Base-by-base conservation (phyloP, 805 yeast species). In the Yarrowia sp. region DNA sequence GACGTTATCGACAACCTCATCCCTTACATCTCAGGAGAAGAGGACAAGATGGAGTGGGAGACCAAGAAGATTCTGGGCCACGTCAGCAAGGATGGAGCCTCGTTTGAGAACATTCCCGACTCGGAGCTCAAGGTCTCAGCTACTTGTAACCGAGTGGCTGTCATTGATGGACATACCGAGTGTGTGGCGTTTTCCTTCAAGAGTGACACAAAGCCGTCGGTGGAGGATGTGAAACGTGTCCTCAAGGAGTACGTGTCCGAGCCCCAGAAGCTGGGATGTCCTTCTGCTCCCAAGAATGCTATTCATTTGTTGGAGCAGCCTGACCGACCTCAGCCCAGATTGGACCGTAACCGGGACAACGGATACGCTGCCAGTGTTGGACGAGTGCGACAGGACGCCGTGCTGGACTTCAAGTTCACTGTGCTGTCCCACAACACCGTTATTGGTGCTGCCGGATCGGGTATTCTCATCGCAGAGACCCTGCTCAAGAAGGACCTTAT, bases 391-490 rank as follows among this genome's bases (percentile, higher is more conserved):
- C 89, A 86, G 71, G 99, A 95, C 75, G 92, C 96, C 8, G 90
- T 95, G 11, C 82, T 95, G 71, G 99, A 95, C 77, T 86, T 84
- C 81, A 95, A 95, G 80, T 93, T 95, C 92, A 97, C 95, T 65
- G 95, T 92, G n/a, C 81, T 95, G 69, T 92, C 98, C 32, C 99
- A 95, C 78, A 95, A 95, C 83, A 95, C 99, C 65, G 84, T 95
- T 72, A 90, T 95, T 70, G 99, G 99, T 74, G 99, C 99, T 73
- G 99, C 99, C 31, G 99, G 99, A 75, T 89, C 98, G 8, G 99
- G 99, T 77, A 83, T 95, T 67, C 85, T 95, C 77, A 95, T 95
- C 75, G 99, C 96, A 63, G 99, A 95, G 80, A 81, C 92, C 65
- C 82, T 95, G 71, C 77, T 84, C 67, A 92, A 92, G 67, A 92